phyloP scores from a whole-genome alignment of 2,329 filamentous ascomycete species.

The Coccinonectria pachysandricola region DNA sequence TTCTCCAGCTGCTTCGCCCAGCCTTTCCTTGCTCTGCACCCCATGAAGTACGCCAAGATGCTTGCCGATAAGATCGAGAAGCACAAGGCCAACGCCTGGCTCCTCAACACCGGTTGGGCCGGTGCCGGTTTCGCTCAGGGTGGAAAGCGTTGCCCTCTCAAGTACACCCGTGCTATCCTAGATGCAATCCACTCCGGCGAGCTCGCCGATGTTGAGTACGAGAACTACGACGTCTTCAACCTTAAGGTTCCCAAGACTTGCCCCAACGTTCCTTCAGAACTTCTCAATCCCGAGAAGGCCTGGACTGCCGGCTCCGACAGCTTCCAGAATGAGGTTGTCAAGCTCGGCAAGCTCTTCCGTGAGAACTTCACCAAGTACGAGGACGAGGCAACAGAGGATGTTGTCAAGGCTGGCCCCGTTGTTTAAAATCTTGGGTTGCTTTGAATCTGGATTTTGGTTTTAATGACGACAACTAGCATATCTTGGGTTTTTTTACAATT shows the following conservation, averaged over 20 bases:
- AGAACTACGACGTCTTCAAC: conserved; percentile 95
- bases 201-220: conserved; percentile 85
- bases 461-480: no score
- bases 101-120: conserved; percentile 97
- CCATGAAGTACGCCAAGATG: conserved; percentile 99
- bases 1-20: conserved; percentile 99
- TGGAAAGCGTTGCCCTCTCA: conserved; percentile 93
- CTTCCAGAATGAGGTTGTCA: conserved; percentile 81
- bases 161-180: conserved; percentile 97
- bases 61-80: conserved; percentile 93
- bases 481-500: no score
- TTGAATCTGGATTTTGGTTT: no score
- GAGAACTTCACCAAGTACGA: conserved; percentile 98
- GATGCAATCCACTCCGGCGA: conserved; percentile 97
- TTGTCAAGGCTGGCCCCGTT: conserved; percentile 55
- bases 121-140: conserved; percentile 83
- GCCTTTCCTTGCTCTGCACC: conserved; percentile 96
- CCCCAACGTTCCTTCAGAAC: conserved; percentile 77
- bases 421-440: no score
- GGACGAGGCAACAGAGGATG: conserved; percentile 70
- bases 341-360: conserved; percentile 80
- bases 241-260: conserved; percentile 89
- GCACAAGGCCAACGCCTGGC: conserved; percentile 94
- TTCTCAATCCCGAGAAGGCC: conserved; percentile 87
- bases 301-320: conserved; percentile 76